Conservation (phyloP, 1,139 yeast genomes). For the Magnusiomyces fungicola region DNA sequence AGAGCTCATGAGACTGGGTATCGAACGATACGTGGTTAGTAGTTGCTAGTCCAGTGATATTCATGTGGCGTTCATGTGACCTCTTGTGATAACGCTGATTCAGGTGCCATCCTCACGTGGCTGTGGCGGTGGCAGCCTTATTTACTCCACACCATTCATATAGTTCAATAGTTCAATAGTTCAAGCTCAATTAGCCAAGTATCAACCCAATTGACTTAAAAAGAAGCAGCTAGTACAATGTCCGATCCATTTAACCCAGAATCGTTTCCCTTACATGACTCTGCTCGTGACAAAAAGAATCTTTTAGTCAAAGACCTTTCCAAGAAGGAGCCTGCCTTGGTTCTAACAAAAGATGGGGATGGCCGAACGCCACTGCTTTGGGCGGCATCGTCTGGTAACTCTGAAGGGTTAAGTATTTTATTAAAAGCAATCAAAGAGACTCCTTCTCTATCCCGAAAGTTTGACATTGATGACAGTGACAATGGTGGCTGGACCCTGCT, state of each 20-base stretch:
- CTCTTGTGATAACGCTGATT: no score
- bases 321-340: conserved; percentile 41
- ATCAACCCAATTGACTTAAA: no score
- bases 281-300: conserved; percentile 50
- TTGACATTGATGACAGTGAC: conserved; percentile 68
- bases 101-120: no score
- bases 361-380: conserved; percentile 81
- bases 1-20: no score
- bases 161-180: no score
- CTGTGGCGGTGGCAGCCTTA: no score
- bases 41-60: no score
- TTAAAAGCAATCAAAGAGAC: conserved; percentile 33
- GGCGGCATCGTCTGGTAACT: conserved; percentile 68
- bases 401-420: conserved; percentile 46
- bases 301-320: conserved; percentile 45
- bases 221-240: conserved; percentile 2
- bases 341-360: conserved; percentile 53
- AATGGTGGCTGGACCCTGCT: conserved; percentile 83
- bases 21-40: no score
- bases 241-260: conserved; percentile 11
- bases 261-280: conserved; percentile 42
- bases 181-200: no score
- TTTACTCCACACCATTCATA: no score
- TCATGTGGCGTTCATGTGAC: no score
- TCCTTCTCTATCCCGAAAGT: conserved; percentile 26